These are phyloP conservation scores for Bryoglossum gracile DNA, from an alignment of 495 filamentous ascomycete species.

Conservation along the genomic window DNA sequence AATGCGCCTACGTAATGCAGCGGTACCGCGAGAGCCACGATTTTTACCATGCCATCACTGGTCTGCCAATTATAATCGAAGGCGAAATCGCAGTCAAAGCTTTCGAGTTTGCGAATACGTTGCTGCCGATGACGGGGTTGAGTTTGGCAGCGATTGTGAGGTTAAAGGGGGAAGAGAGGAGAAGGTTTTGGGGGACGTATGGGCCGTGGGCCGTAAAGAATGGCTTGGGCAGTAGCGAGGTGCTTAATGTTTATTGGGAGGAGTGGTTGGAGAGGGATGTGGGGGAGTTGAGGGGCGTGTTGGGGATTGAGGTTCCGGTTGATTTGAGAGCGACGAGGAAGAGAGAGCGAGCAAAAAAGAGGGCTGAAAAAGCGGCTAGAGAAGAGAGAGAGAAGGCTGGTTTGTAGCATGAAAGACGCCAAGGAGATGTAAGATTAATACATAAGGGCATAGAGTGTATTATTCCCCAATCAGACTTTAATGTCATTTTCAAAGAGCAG, in stretches of 20 bases:
- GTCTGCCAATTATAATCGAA: slow-evolving; percentile 83
- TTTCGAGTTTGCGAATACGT: slow-evolving; percentile 91
- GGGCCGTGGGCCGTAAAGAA: slow-evolving; percentile 87
- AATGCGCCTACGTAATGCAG: slow-evolving; percentile 98
- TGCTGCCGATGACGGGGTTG: slow-evolving; percentile 91
- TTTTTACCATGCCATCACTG: slow-evolving; percentile 95
- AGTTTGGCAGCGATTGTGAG: slow-evolving; percentile 61
- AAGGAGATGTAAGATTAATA: background rate
- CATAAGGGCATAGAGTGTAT: background rate
- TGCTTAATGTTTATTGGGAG: slow-evolving; percentile 99
- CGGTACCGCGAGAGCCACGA: slow-evolving; percentile 96
- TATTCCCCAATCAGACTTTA: background rate
- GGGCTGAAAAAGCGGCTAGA: slow-evolving; percentile 49
- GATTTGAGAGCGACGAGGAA: slow-evolving; percentile 78
- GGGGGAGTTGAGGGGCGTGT: slow-evolving; percentile 57
- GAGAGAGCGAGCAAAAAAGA: slow-evolving; percentile 59
- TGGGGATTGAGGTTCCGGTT: slow-evolving; percentile 82
- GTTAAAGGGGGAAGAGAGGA: slow-evolving; percentile 68
- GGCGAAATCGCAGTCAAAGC: slow-evolving; percentile 93
- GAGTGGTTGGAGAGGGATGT: slow-evolving; percentile 86
- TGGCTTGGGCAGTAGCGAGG: slow-evolving; percentile 65
- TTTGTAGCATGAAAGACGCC: too few species aligned
- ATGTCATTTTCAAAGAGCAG: too few species aligned
- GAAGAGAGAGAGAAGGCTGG: too few species aligned
- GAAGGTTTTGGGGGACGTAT: slow-evolving; percentile 66